Conservation (phyloP, 129 eudicot genomes). For the Scalesia atractyloides region DNA sequence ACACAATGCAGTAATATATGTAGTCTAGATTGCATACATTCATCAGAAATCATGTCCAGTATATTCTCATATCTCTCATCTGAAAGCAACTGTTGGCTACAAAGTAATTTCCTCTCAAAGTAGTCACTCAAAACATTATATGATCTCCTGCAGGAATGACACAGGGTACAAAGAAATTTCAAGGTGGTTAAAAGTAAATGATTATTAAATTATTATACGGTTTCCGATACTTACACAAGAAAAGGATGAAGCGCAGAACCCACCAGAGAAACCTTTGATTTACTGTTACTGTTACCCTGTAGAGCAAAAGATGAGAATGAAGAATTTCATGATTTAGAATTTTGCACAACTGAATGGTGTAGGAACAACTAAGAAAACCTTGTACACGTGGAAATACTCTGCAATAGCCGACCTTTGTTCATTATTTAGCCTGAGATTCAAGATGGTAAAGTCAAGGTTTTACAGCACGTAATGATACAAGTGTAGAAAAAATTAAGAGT, state of each 20-base stretch:
- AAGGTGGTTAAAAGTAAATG: not conserved
- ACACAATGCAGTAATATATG: not conserved
- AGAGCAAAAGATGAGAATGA: constrained; percentile 2
- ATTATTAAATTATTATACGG: not conserved
- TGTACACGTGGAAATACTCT: constrained; percentile 84
- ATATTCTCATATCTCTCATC: constrained; percentile 83
- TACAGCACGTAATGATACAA: constrained; percentile 3
- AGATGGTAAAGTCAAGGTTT: constrained; percentile 3
- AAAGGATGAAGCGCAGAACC: constrained; percentile 72
- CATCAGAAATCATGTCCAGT: constrained; percentile 88
- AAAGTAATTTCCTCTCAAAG: constrained; percentile 66
- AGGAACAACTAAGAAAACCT: constrained; percentile 45
- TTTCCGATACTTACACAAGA: constrained; percentile 51
- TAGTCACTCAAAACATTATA: constrained; percentile 63
- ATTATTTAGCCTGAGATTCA: constrained; percentile 62
- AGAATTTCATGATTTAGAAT: not conserved
- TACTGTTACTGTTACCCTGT: constrained; percentile 80
- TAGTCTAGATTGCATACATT: constrained; percentile 44
- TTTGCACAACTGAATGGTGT: not conserved
- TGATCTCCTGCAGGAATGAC: constrained; percentile 72
- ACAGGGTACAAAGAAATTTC: constrained; percentile 1
- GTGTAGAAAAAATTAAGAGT: not conserved
- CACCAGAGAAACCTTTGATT: constrained; percentile 54
- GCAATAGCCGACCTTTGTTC: constrained; percentile 87
- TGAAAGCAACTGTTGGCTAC: constrained; percentile 71